A percentile compares a stretch with the other conserved stretches of the same genome.
Evolutionary conservation across 2,329 filamentous ascomycete genomes (phyloP).

Genomic region (Dryadomyces quercivorus): DNA sequence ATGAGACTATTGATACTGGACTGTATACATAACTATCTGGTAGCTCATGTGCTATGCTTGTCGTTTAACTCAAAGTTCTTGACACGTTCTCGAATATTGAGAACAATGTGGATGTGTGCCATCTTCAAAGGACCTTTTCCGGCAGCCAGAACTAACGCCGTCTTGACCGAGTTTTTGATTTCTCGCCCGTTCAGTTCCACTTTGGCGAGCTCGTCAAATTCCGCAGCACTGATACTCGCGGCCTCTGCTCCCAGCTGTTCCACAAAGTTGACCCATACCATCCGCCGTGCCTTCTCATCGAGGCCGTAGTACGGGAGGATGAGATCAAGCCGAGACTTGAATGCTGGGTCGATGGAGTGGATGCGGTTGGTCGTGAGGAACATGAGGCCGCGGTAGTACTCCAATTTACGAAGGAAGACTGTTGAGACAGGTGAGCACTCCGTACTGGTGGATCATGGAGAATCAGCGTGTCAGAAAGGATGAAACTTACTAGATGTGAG

Average conservation of each 20-base stretch:
- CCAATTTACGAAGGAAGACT: background rate
- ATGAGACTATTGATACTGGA: no score
- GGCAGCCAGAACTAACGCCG: slow-evolving; percentile 34
- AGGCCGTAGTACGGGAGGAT: background rate
- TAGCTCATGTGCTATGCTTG: no score
- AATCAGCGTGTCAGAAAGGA: background rate
- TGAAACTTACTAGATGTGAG: background rate
- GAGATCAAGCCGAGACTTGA: background rate
- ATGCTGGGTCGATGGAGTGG: background rate
- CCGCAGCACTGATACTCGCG: background rate
- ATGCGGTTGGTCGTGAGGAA: background rate
- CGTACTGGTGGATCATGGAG: background rate
- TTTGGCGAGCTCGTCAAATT: slow-evolving; percentile 40
- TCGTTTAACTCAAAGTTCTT: no score
- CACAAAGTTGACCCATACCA: background rate
- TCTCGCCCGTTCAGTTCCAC: slow-evolving; percentile 49
- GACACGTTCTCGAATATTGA: no score
- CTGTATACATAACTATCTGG: no score
- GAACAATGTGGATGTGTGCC: no score
- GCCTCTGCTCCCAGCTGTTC: background rate
- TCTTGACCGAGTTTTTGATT: slow-evolving; percentile 80
- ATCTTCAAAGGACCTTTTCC: no score
- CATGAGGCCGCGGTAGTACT: background rate
- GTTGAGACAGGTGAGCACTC: background rate
- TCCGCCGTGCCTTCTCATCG: background rate